phyloP scores from a whole-genome alignment of 768 basidiomycete species.

The Leccinum truebloodii region DNA sequence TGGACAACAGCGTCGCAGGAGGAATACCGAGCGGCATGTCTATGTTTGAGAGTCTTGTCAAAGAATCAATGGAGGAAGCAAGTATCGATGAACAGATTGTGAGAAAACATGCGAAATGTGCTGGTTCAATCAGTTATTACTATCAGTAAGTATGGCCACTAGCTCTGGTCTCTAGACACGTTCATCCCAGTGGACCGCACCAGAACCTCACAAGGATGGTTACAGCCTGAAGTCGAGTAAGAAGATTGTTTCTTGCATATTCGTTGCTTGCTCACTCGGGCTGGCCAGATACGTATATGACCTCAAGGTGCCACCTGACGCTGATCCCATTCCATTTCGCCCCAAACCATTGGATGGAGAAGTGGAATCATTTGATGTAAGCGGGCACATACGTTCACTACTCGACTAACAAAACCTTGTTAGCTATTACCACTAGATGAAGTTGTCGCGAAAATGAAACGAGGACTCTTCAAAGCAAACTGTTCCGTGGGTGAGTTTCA shows the following conservation, averaged over 20 bases:
- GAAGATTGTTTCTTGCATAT: slow-evolving; percentile 21
- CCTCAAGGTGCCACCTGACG: slow-evolving; percentile 59
- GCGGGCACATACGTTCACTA: slow-evolving; percentile 14
- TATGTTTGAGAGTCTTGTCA: slow-evolving; percentile 73
- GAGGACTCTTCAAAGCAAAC: slow-evolving; percentile 88
- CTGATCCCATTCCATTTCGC: slow-evolving; percentile 49
- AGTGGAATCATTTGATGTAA: slow-evolving; percentile 89
- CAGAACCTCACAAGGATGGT: slow-evolving; percentile 46
- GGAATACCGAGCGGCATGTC: slow-evolving; percentile 84
- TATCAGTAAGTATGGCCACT: slow-evolving; percentile 47
- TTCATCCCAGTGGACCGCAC: slow-evolving; percentile 1
- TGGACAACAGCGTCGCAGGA: slow-evolving; percentile 92
- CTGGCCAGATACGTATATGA: slow-evolving; percentile 76
- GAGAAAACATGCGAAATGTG: slow-evolving; percentile 53
- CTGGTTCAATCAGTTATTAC: slow-evolving; percentile 82
- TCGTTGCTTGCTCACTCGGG: background rate
- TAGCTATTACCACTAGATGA: slow-evolving; percentile 69
- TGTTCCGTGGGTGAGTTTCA: slow-evolving; percentile 73
- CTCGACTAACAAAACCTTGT: background rate
- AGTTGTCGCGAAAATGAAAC: slow-evolving; percentile 63
- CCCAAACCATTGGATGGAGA: slow-evolving; percentile 88
- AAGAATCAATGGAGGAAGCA: slow-evolving; percentile 94
- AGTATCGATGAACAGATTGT: slow-evolving; percentile 71
- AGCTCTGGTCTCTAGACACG: background rate
- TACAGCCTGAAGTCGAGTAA: slow-evolving; percentile 87